Evolutionary conservation across 2,329 filamentous ascomycete genomes (phyloP).

Genomic region (Beauveria sp.): DNA sequence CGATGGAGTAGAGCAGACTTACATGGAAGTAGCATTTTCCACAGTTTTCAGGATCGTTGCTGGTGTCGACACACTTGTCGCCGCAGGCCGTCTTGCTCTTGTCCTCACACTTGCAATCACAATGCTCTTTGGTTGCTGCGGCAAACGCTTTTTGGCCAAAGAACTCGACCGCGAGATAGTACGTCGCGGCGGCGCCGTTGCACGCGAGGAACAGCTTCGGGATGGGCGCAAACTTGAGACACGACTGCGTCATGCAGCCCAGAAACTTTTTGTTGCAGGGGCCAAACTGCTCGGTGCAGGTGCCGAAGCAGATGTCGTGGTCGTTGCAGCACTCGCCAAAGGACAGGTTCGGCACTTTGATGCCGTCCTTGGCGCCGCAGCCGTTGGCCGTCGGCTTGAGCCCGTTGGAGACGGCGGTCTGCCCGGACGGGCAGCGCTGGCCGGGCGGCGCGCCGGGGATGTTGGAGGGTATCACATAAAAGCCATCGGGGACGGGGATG

Average conservation of each 20-base stretch:
- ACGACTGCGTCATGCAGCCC: conserved; percentile 4
- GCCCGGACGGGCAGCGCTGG: conserved; percentile 1
- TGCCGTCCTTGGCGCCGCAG: conserved; percentile 8
- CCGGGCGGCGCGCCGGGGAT: neutral
- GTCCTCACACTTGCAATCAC: conserved; percentile 6
- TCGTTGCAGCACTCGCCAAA: conserved; percentile 10
- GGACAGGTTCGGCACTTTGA: conserved; percentile 1
- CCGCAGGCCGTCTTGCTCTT: conserved; percentile 3
- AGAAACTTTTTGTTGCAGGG: conserved; percentile 3
- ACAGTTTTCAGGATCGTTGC: conserved; percentile 5
- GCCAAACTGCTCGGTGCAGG: conserved; percentile 4
- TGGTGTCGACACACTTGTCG: conserved; percentile 7
- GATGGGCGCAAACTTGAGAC: neutral
- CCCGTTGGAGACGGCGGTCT: neutral
- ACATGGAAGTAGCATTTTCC: conserved; percentile 6
- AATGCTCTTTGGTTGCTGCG: neutral
- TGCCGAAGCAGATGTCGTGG: conserved; percentile 8
- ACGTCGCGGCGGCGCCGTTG: neutral
- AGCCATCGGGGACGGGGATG: conserved; percentile 6
- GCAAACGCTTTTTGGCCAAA: neutral
- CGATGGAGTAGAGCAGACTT: neutral
- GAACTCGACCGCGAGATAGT: neutral
- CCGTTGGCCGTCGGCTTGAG: conserved; percentile 4
- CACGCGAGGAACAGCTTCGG: neutral
- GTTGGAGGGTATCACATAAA: neutral